Conservation (phyloP, 257 asterid genomes). For the Jasminum sambac region DNA sequence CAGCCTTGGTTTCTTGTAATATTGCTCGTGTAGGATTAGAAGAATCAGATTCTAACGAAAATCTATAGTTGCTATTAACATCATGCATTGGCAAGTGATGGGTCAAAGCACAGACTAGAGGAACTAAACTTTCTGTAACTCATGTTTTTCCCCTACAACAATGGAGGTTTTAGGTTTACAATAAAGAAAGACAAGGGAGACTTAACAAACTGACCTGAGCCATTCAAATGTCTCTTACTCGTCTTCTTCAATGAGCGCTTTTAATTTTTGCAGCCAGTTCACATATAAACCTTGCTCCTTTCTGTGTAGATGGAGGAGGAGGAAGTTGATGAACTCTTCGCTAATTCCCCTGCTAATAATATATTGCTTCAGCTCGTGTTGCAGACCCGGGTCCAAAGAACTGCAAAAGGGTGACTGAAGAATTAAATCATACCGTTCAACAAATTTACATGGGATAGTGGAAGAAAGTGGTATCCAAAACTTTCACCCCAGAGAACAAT, state of each 20-base stretch:
- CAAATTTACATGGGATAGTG: conserved; percentile 1
- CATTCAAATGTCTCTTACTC: conserved; percentile 23
- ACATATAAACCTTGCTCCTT: conserved; percentile 82
- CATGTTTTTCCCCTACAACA: neutral
- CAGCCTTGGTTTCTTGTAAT: neutral
- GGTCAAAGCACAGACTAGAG: neutral
- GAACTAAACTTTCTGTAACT: neutral
- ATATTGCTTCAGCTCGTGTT: conserved; percentile 62
- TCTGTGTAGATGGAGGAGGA: conserved; percentile 63
- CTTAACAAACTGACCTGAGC: conserved; percentile 11
- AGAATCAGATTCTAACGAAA: neutral
- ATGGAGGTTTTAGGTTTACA: neutral
- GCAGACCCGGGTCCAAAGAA: conserved; percentile 58
- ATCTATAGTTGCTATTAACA: neutral
- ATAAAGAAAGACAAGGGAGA: conserved; percentile 4
- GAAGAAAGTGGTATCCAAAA: neutral
- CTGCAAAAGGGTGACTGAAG: conserved; percentile 39
- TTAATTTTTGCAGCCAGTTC: conserved; percentile 72
- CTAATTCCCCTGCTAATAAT: conserved; percentile 67
- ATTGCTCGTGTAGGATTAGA: neutral
- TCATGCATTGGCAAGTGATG: neutral
- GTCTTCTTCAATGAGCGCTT: conserved; percentile 35
- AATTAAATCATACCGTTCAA: neutral
- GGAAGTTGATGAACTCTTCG: conserved; percentile 55
- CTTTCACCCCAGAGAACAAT: conserved; percentile 5